A percentile compares a stretch with the other conserved stretches of the same genome.
Conservation (phyloP, 768 basidiomycete genomes). For the Cystobasidiopsis lactophilus region DNA sequence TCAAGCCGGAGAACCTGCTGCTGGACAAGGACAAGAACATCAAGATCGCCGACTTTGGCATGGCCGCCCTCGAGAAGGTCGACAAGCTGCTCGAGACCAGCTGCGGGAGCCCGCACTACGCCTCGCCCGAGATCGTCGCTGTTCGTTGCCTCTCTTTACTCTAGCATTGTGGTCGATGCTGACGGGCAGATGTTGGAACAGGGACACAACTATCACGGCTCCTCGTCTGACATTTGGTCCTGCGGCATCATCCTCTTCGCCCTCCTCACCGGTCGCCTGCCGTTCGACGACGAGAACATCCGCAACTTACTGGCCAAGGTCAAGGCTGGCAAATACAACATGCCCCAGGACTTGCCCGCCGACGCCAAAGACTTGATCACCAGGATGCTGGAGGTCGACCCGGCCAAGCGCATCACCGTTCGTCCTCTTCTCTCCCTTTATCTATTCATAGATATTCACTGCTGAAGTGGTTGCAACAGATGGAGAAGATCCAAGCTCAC, state of each 20-base stretch:
- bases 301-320: conserved; percentile 53
- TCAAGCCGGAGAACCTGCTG: conserved; percentile 93
- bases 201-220: conserved; percentile 68
- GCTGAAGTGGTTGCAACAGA: conserved; percentile 32
- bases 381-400: conserved; percentile 75
- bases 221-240: conserved; percentile 87
- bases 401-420: conserved; percentile 56
- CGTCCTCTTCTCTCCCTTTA: conserved; percentile 8
- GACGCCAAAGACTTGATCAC: conserved; percentile 60
- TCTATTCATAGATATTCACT: too few relatives aligned
- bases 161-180: background rate
- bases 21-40: conserved; percentile 47
- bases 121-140: conserved; percentile 85
- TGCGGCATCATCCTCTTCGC: conserved; percentile 86
- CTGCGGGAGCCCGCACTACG: conserved; percentile 92
- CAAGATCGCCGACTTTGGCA: conserved; percentile 96
- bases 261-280: conserved; percentile 67
- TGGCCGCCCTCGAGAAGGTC: conserved; percentile 85
- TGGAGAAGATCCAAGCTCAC: conserved; percentile 61
- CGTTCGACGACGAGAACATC: conserved; percentile 75
- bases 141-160: conserved; percentile 19
- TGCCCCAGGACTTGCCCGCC: conserved; percentile 60
- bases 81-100: conserved; percentile 71
- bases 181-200: conserved; percentile 4
- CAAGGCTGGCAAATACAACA: conserved; percentile 59